Percentiles rank a stretch among this genome's conserved stretches.
These are phyloP conservation scores for Trichomonas vaginalis DNA, from an alignment of 208 protist genomes.

Conservation along the genomic window DNA sequence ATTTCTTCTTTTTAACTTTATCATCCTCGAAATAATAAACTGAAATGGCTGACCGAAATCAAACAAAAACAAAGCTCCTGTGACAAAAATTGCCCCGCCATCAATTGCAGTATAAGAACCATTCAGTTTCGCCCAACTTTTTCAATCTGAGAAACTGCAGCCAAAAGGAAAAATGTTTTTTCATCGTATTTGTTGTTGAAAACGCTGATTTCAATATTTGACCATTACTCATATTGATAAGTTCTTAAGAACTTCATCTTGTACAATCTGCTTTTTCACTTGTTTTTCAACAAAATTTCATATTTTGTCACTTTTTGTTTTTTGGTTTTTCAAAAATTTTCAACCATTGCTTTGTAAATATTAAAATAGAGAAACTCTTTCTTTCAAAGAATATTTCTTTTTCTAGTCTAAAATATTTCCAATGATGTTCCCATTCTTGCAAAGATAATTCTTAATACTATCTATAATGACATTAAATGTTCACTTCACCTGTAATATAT, in stretches of 20 bases:
- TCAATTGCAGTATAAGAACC: background rate
- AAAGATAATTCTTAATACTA: background rate
- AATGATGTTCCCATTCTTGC: background rate
- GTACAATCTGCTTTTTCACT: background rate
- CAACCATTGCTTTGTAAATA: background rate
- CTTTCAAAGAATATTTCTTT: background rate
- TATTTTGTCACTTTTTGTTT: background rate
- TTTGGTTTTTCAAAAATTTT: background rate
- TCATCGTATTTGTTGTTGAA: background rate
- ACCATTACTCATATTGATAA: too few relatives aligned
- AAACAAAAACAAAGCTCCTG: background rate
- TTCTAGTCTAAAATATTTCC: background rate
- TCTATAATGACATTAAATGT: background rate
- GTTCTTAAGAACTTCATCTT: too few relatives aligned
- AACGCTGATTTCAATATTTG: too few relatives aligned
- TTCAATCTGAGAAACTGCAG: background rate
- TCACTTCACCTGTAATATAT: background rate
- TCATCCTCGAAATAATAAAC: background rate
- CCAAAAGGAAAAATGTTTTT: background rate
- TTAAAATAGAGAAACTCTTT: background rate
- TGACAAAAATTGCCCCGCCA: background rate
- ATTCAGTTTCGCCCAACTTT: background rate
- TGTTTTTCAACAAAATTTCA: background rate
- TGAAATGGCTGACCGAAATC: background rate
- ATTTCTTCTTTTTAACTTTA: background rate